Evolutionary conservation across 106 monocot species (phyloP).

Genomic region (Apostasia shenzhenica): DNA sequence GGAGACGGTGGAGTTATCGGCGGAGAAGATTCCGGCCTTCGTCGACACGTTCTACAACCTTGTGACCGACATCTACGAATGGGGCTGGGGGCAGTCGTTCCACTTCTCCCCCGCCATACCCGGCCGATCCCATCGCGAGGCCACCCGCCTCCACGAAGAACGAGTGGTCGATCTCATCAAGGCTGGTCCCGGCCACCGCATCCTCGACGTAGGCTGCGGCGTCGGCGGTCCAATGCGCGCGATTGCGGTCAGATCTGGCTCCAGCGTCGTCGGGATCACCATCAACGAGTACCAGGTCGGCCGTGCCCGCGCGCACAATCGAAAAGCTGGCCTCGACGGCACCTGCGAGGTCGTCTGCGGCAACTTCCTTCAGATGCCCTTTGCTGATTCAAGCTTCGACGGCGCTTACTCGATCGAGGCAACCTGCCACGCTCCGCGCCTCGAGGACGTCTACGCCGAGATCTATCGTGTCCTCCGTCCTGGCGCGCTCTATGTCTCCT

Average conservation of each 20-base stretch:
- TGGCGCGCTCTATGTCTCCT: constrained; percentile 49
- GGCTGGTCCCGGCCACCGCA: constrained; percentile 22
- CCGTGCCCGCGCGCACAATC: constrained; percentile 39
- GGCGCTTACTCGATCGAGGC: constrained; percentile 37
- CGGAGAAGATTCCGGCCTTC: constrained; percentile 47
- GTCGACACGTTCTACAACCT: constrained; percentile 89
- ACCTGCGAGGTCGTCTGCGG: constrained; percentile 33
- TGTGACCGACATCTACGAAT: constrained; percentile 77
- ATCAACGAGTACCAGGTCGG: constrained; percentile 84
- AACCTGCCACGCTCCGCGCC: constrained; percentile 26
- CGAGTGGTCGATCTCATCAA: constrained; percentile 53
- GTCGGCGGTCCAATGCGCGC: constrained; percentile 91
- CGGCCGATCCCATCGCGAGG: constrained; percentile 51
- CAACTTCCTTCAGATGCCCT: constrained; percentile 33
- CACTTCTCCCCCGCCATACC: constrained; percentile 74
- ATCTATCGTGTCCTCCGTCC: constrained; percentile 56
- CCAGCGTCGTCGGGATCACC: constrained; percentile 68
- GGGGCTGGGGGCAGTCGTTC: constrained; percentile 92
- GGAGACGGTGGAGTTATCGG: constrained; percentile 28
- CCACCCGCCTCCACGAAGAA: constrained; percentile 73
- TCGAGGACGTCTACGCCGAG: constrained; percentile 69
- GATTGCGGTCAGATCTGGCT: constrained; percentile 51
- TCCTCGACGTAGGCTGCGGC: constrained; percentile 78
- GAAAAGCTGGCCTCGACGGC: constrained; percentile 19
- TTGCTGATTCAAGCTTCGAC: constrained; percentile 22